Evolutionary conservation across 345 rosid species (phyloP), one percentile per base, ranked within the genome.

Genomic region (Eutrema japonicum): DNA sequence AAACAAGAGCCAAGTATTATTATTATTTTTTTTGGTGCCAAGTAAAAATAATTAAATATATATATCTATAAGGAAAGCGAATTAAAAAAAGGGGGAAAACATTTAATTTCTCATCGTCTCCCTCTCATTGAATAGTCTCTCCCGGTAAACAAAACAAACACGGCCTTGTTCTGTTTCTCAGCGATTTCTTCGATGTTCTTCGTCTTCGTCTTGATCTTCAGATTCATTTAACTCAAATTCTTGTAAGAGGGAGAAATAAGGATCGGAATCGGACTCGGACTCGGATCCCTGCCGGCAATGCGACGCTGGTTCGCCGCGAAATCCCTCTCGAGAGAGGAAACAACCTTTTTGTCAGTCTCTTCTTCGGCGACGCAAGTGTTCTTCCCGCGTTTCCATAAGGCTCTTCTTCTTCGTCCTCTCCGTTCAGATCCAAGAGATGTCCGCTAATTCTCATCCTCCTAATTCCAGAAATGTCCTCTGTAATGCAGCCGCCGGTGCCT

Each of bases 401-500:
- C 66, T 73, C 59, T 56, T 73, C 47, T 64, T 60, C 64, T 43
- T 33, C n/a, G 18, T 62, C 48, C 65, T 74, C 56, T 13, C 46
- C 30, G 9, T 43, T 29, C 69, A 61, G 71, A 32, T 62, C 76
- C 72, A 27, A 35, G 78, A 70, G 1, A 90, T 91, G 97, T 47
- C 90, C 49, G 35, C 77, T 75, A 83, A 83, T 77, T 81, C 91
- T 72, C 90, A 85, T 72, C 77, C 36, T 78, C 83, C 79, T 79
- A 82, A 63, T 70, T 77, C 91, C 80, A 69, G 27, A 76, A 83
- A 73, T n/a, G 76, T 86, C 64, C 88, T 91, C 78, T 89, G 93
- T 82, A 90, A 92, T 71, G 98, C 95, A 7, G 95, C 84, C 50
- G 89, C 98, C 30, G 98, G 98, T 38, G 98, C 98, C 16, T 88